Evolutionary conservation across 768 basidiomycete genomes (phyloP).

Genomic region (Phallus indusiatus): DNA sequence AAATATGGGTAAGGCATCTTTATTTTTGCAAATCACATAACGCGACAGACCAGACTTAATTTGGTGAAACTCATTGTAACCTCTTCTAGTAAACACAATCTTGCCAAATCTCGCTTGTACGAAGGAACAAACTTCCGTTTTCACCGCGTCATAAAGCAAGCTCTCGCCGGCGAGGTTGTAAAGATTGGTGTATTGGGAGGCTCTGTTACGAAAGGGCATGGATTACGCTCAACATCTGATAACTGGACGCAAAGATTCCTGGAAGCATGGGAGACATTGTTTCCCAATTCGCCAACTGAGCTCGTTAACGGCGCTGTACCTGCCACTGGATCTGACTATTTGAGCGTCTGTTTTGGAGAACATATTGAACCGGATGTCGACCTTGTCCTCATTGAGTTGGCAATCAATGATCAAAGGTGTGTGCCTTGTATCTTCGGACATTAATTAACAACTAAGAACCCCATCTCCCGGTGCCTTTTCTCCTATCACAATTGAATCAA

Average conservation of each 20-base stretch:
- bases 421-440: neutral
- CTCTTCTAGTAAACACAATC: neutral
- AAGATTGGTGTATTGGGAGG: constrained; percentile 29
- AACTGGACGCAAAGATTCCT: neutral
- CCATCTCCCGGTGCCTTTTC: constrained; percentile 8
- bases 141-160: constrained; percentile 27
- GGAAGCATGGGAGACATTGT: neutral
- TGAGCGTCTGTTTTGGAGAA: constrained; percentile 24
- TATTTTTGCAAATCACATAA: neutral
- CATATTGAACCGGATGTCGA: constrained; percentile 22
- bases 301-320: neutral
- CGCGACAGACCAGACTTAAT: neutral
- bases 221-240: neutral
- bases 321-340: constrained; percentile 23
- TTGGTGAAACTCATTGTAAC: neutral
- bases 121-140: constrained; percentile 27
- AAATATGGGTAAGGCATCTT: constrained; percentile 4
- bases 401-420: constrained; percentile 20
- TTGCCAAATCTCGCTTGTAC: constrained; percentile 21
- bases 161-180: constrained; percentile 25
- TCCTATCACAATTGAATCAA: neutral
- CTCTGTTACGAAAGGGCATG: constrained; percentile 10
- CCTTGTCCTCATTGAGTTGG: constrained; percentile 23
- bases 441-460: neutral
- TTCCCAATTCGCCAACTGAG: neutral